A percentile compares a stretch with the other conserved stretches of the same genome.
Evolutionary conservation across 345 rosid species (phyloP).

Genomic region (Nephelium lappaceum): DNA sequence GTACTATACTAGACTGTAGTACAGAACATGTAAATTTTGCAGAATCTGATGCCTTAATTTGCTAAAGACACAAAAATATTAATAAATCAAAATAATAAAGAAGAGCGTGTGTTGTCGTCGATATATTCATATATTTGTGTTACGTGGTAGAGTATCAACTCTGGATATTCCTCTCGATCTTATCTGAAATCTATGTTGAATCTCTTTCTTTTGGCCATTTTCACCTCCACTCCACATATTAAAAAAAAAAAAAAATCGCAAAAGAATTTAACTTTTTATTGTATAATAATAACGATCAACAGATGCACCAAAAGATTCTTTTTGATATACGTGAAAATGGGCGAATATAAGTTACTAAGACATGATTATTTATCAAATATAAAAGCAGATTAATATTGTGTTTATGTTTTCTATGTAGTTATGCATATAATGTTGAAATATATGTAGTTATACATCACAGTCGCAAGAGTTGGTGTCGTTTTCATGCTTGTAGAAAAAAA

Average conservation of each 20-base stretch:
- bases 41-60: constrained; percentile 5
- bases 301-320: too few species aligned
- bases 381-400: too few species aligned
- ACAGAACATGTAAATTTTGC: background rate
- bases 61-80: constrained; percentile 2
- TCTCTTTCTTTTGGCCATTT: background rate
- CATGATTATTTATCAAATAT: too few species aligned
- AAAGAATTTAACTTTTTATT: background rate
- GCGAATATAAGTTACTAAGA: too few species aligned
- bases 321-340: too few species aligned
- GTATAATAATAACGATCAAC: background rate
- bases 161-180: constrained; percentile 14
- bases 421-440: too few species aligned
- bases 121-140: background rate
- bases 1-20: too few species aligned
- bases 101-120: background rate
- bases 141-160: background rate
- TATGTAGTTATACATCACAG: background rate
- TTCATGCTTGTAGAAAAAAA: background rate
- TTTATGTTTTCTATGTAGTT: too few species aligned
- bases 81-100: background rate
- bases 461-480: background rate
- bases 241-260: background rate
- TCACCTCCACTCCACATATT: background rate
- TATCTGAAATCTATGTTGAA: background rate